A percentile compares a stretch with the other conserved stretches of the same genome.
Evolutionary conservation across 176 grass and related monocot genomes (phyloP).

Genomic region (Lolium multiflorum): DNA sequence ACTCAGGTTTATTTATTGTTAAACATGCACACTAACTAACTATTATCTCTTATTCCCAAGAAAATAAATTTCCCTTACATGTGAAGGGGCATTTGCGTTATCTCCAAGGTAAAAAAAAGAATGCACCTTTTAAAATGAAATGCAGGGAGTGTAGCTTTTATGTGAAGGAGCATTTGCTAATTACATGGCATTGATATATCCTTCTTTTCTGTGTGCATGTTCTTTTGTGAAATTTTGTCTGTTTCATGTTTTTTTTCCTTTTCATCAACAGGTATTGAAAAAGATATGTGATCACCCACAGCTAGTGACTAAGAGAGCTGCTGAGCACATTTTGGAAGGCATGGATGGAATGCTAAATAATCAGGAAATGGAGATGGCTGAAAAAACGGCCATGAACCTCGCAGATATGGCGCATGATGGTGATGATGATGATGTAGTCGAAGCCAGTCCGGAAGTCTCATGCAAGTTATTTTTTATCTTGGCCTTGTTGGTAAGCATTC

Average conservation of each 20-base stretch:
- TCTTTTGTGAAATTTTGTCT: slow-evolving; percentile 13
- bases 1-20: not conserved
- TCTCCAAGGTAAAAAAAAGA: not conserved
- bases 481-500: slow-evolving; percentile 74
- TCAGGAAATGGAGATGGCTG: slow-evolving; percentile 72
- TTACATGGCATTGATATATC: not conserved
- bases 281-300: slow-evolving; percentile 96
- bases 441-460: slow-evolving; percentile 73
- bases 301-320: slow-evolving; percentile 77
- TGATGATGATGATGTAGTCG: slow-evolving; percentile 49
- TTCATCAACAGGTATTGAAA: slow-evolving; percentile 80
- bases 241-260: slow-evolving; percentile 16
- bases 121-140: not conserved
- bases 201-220: not conserved
- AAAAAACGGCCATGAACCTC: slow-evolving; percentile 82
- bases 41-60: not conserved
- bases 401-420: slow-evolving; percentile 71
- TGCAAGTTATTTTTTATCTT: slow-evolving; percentile 95
- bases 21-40: not conserved
- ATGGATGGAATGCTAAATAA: slow-evolving; percentile 76
- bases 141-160: not conserved
- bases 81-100: not conserved
- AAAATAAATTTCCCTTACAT: not conserved
- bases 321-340: slow-evolving; percentile 84
- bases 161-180: not conserved